These are phyloP conservation scores for Tulasnella sp. DNA, from an alignment of 768 basidiomycete species.

Conservation along the genomic window DNA sequence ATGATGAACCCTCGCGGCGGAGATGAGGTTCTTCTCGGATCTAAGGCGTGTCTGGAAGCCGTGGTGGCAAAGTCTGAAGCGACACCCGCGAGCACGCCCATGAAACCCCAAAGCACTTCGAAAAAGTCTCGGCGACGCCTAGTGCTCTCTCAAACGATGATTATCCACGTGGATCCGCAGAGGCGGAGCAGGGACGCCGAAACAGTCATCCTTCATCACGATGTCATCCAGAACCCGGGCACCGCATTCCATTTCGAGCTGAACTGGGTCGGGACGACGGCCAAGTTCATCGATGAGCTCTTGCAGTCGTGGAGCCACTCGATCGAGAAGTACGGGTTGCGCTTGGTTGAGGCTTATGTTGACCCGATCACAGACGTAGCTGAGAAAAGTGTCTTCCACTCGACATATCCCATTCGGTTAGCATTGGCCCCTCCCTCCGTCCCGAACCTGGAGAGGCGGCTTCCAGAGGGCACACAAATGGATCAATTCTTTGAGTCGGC, in stretches of 20 bases:
- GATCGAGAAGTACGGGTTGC: conserved; percentile 82
- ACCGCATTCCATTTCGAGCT: conserved; percentile 96
- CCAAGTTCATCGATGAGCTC: conserved; percentile 80
- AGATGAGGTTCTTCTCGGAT: conserved; percentile 6
- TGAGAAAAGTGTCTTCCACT: conserved; percentile 80
- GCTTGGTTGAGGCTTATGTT: conserved; percentile 87
- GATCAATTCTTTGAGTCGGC: conserved; percentile 70
- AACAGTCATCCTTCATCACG: conserved; percentile 79
- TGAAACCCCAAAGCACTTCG: conserved; percentile 16
- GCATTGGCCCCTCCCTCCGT: conserved; percentile 58
- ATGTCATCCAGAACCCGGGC: conserved; percentile 89
- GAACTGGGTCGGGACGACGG: conserved; percentile 93
- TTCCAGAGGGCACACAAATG: conserved; percentile 55
- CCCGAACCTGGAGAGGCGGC: conserved; percentile 51
- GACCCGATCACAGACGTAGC: conserved; percentile 82
- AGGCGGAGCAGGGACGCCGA: conserved; percentile 67
- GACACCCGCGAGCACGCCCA: conserved; percentile 11
- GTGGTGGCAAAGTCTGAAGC: conserved; percentile 6
- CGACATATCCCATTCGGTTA: conserved; percentile 75
- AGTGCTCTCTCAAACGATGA: conserved; percentile 78
- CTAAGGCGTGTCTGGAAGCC: neutral
- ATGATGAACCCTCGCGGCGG: neutral
- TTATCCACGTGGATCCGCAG: conserved; percentile 73
- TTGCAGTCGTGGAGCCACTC: conserved; percentile 68
- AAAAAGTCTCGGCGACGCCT: conserved; percentile 44